phyloP scores from a whole-genome alignment of 192 early-diverging fungal genomes.

The Anaeromyces robustus region DNA sequence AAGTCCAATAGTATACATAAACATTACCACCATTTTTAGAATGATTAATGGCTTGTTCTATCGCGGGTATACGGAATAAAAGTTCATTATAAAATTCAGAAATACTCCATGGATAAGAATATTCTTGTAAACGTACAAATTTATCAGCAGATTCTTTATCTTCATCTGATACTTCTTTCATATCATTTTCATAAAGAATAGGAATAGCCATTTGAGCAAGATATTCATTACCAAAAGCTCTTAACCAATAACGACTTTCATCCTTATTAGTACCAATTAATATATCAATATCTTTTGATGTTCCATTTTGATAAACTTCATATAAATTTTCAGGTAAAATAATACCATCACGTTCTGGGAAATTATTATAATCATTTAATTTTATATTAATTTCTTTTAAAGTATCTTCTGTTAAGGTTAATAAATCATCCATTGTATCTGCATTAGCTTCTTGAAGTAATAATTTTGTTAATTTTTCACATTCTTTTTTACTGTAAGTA shows the following conservation, averaged over 20 bases:
- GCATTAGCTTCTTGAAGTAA: neutral
- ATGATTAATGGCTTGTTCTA: neutral
- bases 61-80: neutral
- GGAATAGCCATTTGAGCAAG: neutral
- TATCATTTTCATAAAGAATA: neutral
- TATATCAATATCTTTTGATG: neutral
- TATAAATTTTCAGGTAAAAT: neutral
- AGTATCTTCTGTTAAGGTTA: neutral
- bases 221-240: neutral
- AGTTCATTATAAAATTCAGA: neutral
- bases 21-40: neutral
- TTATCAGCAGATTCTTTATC: neutral
- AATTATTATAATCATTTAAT: neutral
- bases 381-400: neutral
- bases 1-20: neutral
- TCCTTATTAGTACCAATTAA: neutral
- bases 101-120: neutral
- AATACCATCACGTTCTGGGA: neutral
- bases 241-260: neutral
- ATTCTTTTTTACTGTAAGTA: neutral
- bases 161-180: neutral
- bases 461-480: neutral
- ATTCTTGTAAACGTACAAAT: neutral
- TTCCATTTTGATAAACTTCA: neutral
- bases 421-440: neutral